Evolutionary conservation across 192 early-diverging fungal species (phyloP), one percentile per base, ranked within the genome.

Genomic region (Coemansia sp.): DNA sequence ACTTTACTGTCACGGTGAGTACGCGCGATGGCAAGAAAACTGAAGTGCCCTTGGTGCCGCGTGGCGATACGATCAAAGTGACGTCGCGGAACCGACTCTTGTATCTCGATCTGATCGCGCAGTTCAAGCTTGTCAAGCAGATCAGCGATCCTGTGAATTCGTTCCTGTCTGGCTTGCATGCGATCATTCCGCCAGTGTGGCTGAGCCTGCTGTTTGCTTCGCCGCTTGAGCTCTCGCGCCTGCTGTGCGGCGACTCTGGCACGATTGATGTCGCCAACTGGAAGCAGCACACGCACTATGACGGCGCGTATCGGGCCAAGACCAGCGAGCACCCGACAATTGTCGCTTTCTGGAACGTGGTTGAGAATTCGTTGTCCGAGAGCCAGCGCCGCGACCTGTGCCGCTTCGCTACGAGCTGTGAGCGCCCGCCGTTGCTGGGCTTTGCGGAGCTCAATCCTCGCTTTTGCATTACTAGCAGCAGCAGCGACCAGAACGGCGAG

Each of bases 331-430:
- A 97, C 66, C 87, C 88, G n/a, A 90, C 91, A 6, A 93, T 99
- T 31, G 59, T 77, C 9, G 70, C 85, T 6, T 93, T 99, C 49
- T 93, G 91, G 91, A 58, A 79, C 20, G 83, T 88, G 27, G 85
- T 93, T 4, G 69, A 66, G 41, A 36, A 70, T 14, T 60, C 53
- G 29, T 67, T 91, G 27, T 58, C 37, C 8, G 82, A 88, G 41
- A 76, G 70, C 35, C 82, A 92, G 62, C 66, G 78, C 19, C 60
- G 79, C n/a, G 53, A 62, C 31, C 78, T 93, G 59, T 82, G 96
- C 41, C 91, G 91, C 68, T 99, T 99, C 86, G 87, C 95, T 8
- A 99, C 97, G 5, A 92, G 90, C 60, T 97, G 96, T 68, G 86
- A 91, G 37, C 75, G 97, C 40, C 94, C 95, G 22, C 97, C 97